Base-by-base conservation (phyloP, 345 rosid genomes). In the Mangifera indica region DNA sequence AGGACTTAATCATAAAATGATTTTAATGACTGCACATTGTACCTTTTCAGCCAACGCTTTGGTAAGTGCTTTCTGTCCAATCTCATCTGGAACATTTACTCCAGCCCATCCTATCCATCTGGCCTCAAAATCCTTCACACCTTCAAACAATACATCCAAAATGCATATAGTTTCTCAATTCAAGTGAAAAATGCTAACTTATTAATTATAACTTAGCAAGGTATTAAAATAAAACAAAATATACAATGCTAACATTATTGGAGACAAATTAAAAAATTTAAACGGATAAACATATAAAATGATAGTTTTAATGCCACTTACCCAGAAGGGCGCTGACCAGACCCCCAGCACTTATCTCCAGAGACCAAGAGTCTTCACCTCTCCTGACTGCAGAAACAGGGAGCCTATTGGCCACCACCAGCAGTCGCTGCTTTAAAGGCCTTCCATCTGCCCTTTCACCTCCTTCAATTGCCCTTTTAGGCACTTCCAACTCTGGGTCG, bases 81-180 rank as follows among this genome's bases (percentile, higher is more conserved):
- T 84, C 76, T 91, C 95, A 78, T 96, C 99, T 7, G 99, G 97
- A 66, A 96, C 99, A 83, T 96, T 93, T 24, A 96, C 99, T 11
- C 99, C 99, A 67, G 98, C 99, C 99, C 98, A 96, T 59, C 99
- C 98, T 63, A 96, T 96, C 99, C 99, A 96, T 80, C 93, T 93
- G 18, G 98, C 98, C 78, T 96, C 99, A 61, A 96, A 91, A 58
- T 88, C 99, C 86, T 96, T 96, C 21, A 96, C 97, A 79, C 99
- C 99, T 93, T 82, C 64, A 65, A 82, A 72, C 77, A 78, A 42
- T 56, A 72, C 77, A 83, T 73, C 70, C 52, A 83, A 67, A 79
- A 75, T 67, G 58, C 81, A 80, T 80, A 60, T 81, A 65, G 46
- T 78, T 67, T 68, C 72, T 46, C 54, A 60, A 54, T 72, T 68